Base-by-base conservation (phyloP, 2,329 filamentous ascomycete genomes). In the Fusarium clavum region DNA sequence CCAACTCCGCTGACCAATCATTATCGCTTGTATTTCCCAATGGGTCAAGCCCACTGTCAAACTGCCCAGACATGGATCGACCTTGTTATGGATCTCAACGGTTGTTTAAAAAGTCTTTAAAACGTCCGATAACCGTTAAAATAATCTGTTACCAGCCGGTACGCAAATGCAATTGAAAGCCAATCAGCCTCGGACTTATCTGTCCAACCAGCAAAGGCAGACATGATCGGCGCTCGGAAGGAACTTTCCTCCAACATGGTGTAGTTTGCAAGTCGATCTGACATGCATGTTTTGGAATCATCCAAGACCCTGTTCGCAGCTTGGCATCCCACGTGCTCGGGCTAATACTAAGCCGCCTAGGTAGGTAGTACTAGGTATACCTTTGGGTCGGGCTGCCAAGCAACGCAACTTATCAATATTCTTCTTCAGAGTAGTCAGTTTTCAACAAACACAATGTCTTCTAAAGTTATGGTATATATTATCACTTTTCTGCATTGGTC, bases 1-100 rank as follows among this genome's bases (percentile, higher is more conserved):
- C 47, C 44, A 41, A 38, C 24, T 57, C 41, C 18, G 11, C 30
- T 38, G 47, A 24, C 72, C 67, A 74, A 74, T 73, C 67, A 71
- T 29, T 16, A 13, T 24, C 16, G 24, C 30, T 30, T 44, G 22
- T 49, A 32, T 6, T 24, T 62, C 61, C 57, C 8, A 53, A 67
- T 59, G 48, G 44, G 49, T 55, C 52, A 58, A 47, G 20, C 24
- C 22, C 40, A 30, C n/a, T 47, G 20, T 67, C 59, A 59, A 57
- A 57, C 44, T 38, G 18, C 48, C 20, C 25, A 43, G 14, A 46
- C n/a, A 18, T 64, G 38, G 13, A 34, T 13, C 13, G 45, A 29
- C 22, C 10, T 48, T 18, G 20, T 54, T 55, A 13, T 46, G 47
- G 13, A 43, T 34, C 29, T 18, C 20, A 63, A 56, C 54, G 41